These are phyloP conservation scores for Beauveria medogensis DNA, from an alignment of 2,329 filamentous ascomycete species.

Conservation along the genomic window DNA sequence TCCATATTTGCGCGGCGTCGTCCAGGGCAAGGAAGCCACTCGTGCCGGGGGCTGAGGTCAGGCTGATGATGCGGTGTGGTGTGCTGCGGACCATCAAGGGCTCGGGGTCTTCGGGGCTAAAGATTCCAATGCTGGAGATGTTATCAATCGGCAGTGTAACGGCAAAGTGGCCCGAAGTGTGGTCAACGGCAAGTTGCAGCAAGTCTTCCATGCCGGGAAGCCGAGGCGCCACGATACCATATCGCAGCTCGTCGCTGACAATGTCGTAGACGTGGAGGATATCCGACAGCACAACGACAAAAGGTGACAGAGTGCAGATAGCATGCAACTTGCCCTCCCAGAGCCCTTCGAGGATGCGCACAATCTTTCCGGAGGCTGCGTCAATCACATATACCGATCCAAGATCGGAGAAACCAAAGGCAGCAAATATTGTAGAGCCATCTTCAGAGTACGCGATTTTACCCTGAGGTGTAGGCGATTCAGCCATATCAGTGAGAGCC, in stretches of 20 bases:
- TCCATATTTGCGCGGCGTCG: slow-evolving; percentile 64
- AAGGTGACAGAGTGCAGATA: slow-evolving; percentile 64
- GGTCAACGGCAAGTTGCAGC: slow-evolving; percentile 65
- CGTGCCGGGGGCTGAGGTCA: slow-evolving; percentile 55
- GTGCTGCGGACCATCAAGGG: slow-evolving; percentile 52
- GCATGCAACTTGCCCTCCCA: slow-evolving; percentile 57
- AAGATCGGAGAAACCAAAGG: slow-evolving; percentile 44
- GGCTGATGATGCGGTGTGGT: slow-evolving; percentile 52
- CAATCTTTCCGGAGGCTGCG: slow-evolving; percentile 57
- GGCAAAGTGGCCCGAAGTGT: slow-evolving; percentile 56
- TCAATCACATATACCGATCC: slow-evolving; percentile 71
- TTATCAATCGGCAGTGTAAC: slow-evolving; percentile 43
- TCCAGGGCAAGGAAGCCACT: slow-evolving; percentile 72
- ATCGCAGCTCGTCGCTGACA: slow-evolving; percentile 66
- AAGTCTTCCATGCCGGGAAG: slow-evolving; percentile 34
- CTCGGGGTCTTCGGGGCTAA: slow-evolving; percentile 51
- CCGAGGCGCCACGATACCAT: slow-evolving; percentile 50
- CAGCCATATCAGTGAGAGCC: slow-evolving; percentile 21
- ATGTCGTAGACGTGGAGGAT: slow-evolving; percentile 76
- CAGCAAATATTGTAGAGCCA: slow-evolving; percentile 71
- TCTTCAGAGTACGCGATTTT: slow-evolving; percentile 74
- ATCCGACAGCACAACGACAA: slow-evolving; percentile 67
- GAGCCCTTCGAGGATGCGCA: slow-evolving; percentile 58
- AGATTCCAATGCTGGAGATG: slow-evolving; percentile 55
- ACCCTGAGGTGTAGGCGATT: slow-evolving; percentile 38